Conservation (phyloP, 75 land plant genomes). For the Sequoiadendron giganteum region DNA sequence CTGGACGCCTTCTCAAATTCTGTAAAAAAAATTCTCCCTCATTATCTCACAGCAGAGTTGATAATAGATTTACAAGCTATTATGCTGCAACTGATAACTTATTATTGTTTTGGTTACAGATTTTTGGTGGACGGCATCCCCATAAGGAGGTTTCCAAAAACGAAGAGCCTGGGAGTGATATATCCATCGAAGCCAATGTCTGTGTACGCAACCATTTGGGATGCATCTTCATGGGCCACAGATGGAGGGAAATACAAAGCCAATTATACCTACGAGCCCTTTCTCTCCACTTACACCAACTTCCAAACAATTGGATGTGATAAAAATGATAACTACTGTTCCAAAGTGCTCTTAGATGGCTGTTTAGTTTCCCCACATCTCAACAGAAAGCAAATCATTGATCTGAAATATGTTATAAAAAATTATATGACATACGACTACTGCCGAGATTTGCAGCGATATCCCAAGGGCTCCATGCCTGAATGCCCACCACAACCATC, state of each 20-base stretch:
- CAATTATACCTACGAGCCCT: too few relatives aligned
- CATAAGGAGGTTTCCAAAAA: slow-evolving; percentile 20
- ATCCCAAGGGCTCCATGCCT: slow-evolving; percentile 11
- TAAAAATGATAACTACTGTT: neutral
- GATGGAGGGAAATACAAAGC: too few relatives aligned
- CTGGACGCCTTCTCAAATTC: slow-evolving; percentile 38
- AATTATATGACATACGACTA: slow-evolving; percentile 7
- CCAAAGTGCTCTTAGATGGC: neutral
- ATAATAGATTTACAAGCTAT: neutral
- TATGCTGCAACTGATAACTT: neutral
- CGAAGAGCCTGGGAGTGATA: neutral
- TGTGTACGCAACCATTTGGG: too few relatives aligned
- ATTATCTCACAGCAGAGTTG: neutral
- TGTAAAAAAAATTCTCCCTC: slow-evolving; percentile 19
- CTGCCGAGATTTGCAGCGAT: slow-evolving; percentile 7
- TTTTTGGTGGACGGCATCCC: slow-evolving; percentile 36
- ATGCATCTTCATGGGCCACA: too few relatives aligned
- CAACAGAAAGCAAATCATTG: neutral
- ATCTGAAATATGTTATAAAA: neutral
- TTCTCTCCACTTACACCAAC: neutral
- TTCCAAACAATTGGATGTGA: neutral
- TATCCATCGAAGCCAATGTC: too few relatives aligned
- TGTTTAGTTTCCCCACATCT: neutral
- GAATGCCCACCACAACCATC: neutral
- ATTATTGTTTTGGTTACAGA: neutral